A percentile compares a stretch with the other conserved stretches of the same genome.
Conservation (phyloP, 2,329 filamentous ascomycete genomes). For the Dothistroma pini region DNA sequence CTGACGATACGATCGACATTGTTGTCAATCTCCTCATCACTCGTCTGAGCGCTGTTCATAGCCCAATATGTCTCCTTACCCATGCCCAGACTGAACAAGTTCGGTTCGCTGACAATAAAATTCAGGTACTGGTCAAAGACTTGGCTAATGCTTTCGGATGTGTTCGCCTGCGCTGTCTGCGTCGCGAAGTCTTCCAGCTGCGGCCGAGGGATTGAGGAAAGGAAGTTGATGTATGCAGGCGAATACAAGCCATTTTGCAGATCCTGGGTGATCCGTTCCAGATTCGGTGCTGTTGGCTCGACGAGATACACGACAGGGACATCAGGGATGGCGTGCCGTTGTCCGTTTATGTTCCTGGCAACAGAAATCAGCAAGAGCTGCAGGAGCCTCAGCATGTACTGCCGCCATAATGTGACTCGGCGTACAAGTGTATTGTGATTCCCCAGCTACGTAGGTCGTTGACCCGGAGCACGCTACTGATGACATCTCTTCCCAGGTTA, state of each 20-base stretch:
- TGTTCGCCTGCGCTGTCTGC: slow-evolving; percentile 78
- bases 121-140: slow-evolving; percentile 97
- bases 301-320: slow-evolving; percentile 96
- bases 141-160: slow-evolving; percentile 84
- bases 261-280: slow-evolving; percentile 78
- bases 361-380: slow-evolving; percentile 32
- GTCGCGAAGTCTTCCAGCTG: slow-evolving; percentile 92
- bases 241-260: slow-evolving; percentile 84
- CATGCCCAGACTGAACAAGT: slow-evolving; percentile 91
- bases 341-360: slow-evolving; percentile 68
- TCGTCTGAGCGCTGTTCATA: slow-evolving; percentile 89
- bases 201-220: slow-evolving; percentile 85
- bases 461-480: slow-evolving; percentile 91
- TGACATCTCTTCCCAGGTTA: slow-evolving; percentile 85
- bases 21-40: slow-evolving; percentile 81
- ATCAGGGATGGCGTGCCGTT: slow-evolving; percentile 87
- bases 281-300: slow-evolving; percentile 77
- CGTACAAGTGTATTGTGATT: slow-evolving; percentile 92
- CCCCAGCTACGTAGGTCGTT: slow-evolving; percentile 90
- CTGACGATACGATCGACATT: slow-evolving; percentile 90
- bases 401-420: slow-evolving; percentile 15
- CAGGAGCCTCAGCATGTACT: slow-evolving; percentile 28
- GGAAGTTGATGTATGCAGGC: slow-evolving; percentile 94
- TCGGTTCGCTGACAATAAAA: slow-evolving; percentile 92
- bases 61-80: slow-evolving; percentile 92